A percentile compares a stretch with the other conserved stretches of the same genome.
phyloP scores from a whole-genome alignment of 441 rosid genomes.

The Erysimum pusillum region DNA sequence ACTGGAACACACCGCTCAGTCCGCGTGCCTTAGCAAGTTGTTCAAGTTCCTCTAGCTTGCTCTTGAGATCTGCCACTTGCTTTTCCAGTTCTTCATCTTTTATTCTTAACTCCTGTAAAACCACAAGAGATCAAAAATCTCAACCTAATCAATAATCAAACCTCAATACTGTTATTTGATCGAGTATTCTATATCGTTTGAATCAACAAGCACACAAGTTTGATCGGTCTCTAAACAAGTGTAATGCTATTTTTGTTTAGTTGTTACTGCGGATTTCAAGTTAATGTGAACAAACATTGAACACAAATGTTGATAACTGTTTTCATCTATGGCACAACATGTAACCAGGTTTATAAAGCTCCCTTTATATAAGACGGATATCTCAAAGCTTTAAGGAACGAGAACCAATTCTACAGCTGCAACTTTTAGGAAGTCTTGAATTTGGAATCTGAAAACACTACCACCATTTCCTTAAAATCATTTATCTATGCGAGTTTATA shows the following conservation, averaged over 20 bases:
- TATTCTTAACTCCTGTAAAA: constrained; percentile 63
- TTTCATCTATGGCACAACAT: constrained; percentile 9
- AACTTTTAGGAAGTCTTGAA: background rate
- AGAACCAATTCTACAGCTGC: background rate
- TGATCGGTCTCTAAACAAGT: background rate
- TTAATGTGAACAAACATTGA: background rate
- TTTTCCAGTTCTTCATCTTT: constrained; percentile 66
- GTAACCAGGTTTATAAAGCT: background rate
- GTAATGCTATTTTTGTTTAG: constrained; percentile 10
- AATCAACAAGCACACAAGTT: background rate
- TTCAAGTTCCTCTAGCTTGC: constrained; percentile 77
- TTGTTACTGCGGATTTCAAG: background rate
- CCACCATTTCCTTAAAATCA: background rate
- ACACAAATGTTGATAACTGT: background rate
- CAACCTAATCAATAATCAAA: constrained; percentile 21
- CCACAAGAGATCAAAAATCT: constrained; percentile 15
- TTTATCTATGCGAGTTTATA: background rate
- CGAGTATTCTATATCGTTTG: background rate
- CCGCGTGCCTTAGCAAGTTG: constrained; percentile 75
- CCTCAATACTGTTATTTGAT: constrained; percentile 11
- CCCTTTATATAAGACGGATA: background rate
- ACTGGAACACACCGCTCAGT: constrained; percentile 62
- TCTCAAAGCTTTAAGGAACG: background rate
- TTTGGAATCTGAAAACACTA: constrained; percentile 2
- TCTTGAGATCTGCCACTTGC: constrained; percentile 63